Percentiles rank a stretch among this genome's conserved stretches.
These are phyloP conservation scores for Echeveria elegans DNA, from an alignment of 164 flowering plant species.

Conservation along the genomic window DNA sequence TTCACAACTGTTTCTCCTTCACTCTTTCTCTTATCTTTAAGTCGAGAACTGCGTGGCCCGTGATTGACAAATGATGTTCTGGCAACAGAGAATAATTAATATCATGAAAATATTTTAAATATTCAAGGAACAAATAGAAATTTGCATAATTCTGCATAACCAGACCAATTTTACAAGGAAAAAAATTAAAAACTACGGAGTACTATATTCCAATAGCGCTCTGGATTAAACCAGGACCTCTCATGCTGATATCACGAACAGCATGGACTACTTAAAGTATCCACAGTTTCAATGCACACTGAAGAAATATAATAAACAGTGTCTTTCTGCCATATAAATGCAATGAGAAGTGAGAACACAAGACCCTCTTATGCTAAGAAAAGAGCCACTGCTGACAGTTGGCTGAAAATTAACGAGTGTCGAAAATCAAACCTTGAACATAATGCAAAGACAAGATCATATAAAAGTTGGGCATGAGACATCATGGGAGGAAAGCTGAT, in stretches of 20 bases:
- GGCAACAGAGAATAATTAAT: conserved; percentile 18
- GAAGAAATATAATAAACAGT: neutral
- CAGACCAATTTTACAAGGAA: neutral
- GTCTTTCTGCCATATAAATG: neutral
- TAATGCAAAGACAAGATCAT: conserved; percentile 70
- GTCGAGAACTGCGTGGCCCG: conserved; percentile 84
- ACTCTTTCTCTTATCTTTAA: conserved; percentile 73
- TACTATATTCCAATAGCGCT: neutral
- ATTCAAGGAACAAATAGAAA: neutral
- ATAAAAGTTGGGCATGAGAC: conserved; percentile 90
- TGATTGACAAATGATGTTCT: conserved; percentile 41
- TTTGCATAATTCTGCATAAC: neutral
- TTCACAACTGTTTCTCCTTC: conserved; percentile 82
- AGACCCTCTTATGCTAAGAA: neutral
- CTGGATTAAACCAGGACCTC: neutral
- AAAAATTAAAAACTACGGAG: neutral
- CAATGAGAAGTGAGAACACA: neutral
- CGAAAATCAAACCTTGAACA: conserved; percentile 55
- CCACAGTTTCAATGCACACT: neutral
- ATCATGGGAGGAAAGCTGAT: conserved; percentile 95
- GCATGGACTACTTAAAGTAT: neutral
- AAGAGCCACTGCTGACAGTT: neutral
- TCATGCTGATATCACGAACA: neutral
- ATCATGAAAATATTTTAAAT: neutral
- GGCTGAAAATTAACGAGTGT: neutral